phyloP scores from a whole-genome alignment of 352 stramenopile genomes.

The Globisporangium alternatum region DNA sequence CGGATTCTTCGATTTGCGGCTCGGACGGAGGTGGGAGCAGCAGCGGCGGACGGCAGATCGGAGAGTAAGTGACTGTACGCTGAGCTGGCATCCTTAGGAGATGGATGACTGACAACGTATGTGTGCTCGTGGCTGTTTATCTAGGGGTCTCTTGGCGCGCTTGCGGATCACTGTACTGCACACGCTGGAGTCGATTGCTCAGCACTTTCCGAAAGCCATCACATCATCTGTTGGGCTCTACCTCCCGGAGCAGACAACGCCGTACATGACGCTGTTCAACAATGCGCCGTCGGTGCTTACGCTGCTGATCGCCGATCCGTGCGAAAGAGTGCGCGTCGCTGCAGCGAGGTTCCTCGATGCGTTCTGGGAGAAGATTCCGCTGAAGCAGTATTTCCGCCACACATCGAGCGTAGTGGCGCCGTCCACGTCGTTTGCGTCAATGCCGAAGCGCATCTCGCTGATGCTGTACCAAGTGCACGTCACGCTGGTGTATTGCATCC shows the following conservation, averaged over 20 bases:
- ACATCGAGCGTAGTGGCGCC: conserved; percentile 39
- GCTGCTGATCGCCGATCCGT: conserved; percentile 71
- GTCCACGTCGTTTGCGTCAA: conserved; percentile 78
- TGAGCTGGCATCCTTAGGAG: background rate
- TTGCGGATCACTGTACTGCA: conserved; percentile 73
- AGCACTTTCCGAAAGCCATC: conserved; percentile 65
- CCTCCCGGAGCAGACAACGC: conserved; percentile 73
- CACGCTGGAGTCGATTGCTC: conserved; percentile 65
- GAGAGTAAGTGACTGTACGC: conserved; percentile 43
- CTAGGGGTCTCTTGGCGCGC: conserved; percentile 60
- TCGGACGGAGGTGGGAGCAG: conserved; percentile 43
- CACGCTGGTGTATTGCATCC: conserved; percentile 78
- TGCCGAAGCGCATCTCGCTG: conserved; percentile 76
- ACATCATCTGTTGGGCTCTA: conserved; percentile 81
- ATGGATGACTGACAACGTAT: background rate
- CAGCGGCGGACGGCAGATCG: conserved; percentile 22
- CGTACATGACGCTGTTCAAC: conserved; percentile 83
- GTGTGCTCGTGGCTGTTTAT: background rate
- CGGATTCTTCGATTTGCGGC: conserved; percentile 69
- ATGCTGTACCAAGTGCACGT: conserved; percentile 86
- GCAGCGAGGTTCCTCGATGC: conserved; percentile 80
- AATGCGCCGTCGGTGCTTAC: conserved; percentile 73
- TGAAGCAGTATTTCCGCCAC: conserved; percentile 81
- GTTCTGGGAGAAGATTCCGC: conserved; percentile 78
- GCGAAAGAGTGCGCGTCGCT: conserved; percentile 65